phyloP scores from a whole-genome alignment of 2,329 filamentous ascomycete species.

The Botrytis galanthina region DNA sequence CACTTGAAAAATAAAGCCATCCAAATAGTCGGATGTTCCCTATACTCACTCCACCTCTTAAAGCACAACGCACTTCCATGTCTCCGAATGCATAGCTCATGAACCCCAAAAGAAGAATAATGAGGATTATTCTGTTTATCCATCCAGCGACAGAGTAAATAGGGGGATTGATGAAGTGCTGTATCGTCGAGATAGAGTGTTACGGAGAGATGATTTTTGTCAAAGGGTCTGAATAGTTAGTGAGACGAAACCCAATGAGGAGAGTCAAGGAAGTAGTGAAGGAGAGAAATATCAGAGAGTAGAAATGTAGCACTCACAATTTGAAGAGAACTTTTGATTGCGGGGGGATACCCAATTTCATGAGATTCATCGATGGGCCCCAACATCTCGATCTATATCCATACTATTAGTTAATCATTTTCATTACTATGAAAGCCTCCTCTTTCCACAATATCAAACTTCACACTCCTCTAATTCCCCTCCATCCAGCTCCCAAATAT shows the following conservation, averaged over 20 bases:
- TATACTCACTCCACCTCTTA: constrained; percentile 50
- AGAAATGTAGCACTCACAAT: constrained; percentile 42
- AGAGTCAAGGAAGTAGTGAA: too few relatives aligned
- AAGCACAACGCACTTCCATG: constrained; percentile 50
- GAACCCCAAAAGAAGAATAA: constrained; percentile 52
- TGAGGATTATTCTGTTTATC: constrained; percentile 33
- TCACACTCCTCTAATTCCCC: background rate
- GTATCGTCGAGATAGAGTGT: constrained; percentile 50
- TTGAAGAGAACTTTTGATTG: constrained; percentile 54
- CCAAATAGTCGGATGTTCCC: constrained; percentile 51
- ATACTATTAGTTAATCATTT: constrained; percentile 26
- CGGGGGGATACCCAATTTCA: constrained; percentile 46
- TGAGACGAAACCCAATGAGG: background rate
- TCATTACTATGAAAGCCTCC: background rate
- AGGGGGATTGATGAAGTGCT: constrained; percentile 36
- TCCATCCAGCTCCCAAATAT: too few relatives aligned
- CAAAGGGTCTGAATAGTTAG: constrained; percentile 46
- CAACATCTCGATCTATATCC: constrained; percentile 46
- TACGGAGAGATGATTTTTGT: constrained; percentile 54
- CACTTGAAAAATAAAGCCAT: constrained; percentile 54
- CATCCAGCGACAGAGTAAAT: constrained; percentile 38
- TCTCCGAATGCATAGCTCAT: constrained; percentile 54
- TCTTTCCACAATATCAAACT: constrained; percentile 8
- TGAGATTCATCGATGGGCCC: constrained; percentile 47
- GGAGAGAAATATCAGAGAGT: background rate